Evolutionary conservation across 345 rosid genomes (phyloP).

Genomic region (Adansonia digitata): DNA sequence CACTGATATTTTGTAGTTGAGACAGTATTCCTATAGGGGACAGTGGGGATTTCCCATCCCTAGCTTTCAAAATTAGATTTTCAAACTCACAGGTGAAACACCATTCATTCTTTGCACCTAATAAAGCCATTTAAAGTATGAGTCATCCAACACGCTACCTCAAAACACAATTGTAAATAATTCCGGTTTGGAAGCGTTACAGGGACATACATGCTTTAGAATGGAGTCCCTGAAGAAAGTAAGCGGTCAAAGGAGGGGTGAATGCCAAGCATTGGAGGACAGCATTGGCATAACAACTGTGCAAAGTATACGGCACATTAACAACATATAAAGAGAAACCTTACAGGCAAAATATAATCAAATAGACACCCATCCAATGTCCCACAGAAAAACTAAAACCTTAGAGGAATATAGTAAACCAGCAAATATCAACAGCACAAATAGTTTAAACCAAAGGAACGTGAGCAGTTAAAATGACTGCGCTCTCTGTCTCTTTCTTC

Average conservation of each 20-base stretch:
- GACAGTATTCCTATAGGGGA: constrained; percentile 72
- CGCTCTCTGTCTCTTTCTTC: not conserved
- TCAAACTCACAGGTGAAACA: constrained; percentile 95
- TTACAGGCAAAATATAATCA: not conserved
- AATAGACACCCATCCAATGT: not conserved
- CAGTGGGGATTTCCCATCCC: constrained; percentile 58
- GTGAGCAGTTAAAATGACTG: not conserved
- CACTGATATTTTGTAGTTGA: constrained; percentile 62
- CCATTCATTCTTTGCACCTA: constrained; percentile 74
- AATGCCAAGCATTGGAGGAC: constrained; percentile 89
- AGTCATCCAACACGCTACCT: constrained; percentile 5
- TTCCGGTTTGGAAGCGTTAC: not conserved
- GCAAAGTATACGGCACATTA: constrained; percentile 23
- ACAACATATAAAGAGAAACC: not conserved
- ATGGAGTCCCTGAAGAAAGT: constrained; percentile 80
- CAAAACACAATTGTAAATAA: constrained; percentile 15
- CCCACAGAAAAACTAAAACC: not conserved
- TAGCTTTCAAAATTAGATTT: constrained; percentile 63
- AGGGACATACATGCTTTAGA: constrained; percentile 65
- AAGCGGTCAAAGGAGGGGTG: constrained; percentile 87
- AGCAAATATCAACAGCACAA: constrained; percentile 4
- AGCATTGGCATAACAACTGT: constrained; percentile 97
- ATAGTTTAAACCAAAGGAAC: not conserved
- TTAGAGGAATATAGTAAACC: not conserved
- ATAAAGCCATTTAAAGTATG: constrained; percentile 14